Base-by-base conservation (phyloP, 495 filamentous ascomycete genomes). In the Hyaloscypha finlandica region DNA sequence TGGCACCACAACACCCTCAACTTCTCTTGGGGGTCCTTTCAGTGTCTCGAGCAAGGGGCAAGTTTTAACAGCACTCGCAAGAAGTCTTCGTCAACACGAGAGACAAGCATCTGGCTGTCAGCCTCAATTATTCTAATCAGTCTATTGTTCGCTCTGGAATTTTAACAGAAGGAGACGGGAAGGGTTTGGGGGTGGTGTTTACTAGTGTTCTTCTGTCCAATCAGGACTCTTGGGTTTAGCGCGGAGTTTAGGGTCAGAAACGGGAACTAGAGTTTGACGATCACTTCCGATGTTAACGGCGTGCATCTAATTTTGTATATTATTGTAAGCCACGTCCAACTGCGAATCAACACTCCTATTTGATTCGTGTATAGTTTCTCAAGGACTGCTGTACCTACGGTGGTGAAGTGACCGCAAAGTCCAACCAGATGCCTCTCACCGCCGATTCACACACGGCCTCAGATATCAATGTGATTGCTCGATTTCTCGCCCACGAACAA, bases 391-490 rank as follows among this genome's bases (percentile, higher is more conserved):
- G 9, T 37, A 48, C 16, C 42, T 48, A 48, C 11, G 16, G 42
- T 12, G 16, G 8, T 48, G 42, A 48, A 48, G 42, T 48, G 42
- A 48, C 16, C 0, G 1, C 11, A 12, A 37, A 37, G 8, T 48
- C 16, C 42, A 19, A 14, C 14, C 19, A 35, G 56, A 59, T 59
- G 56, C 25, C 29, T n/a, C 25, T 30, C 48, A 55, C 51, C 11
- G 16, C 35, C 32, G 33, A 20, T 39, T 31, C 52, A 45, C 25
- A 32, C 6, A 29, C 63, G 1, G 56, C 52, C 6, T 32, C 59
- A 59, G 70, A 76, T 48, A 73, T 76, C 68, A 76, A 77, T 56
- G 53, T 68, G 37, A 12, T 76, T 3, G 60, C 73, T 45, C 22
- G 45, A 9, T 77, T 74, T 25, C 72, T 76, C 52, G 70, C 72